Conservation (phyloP, 2,329 filamentous ascomycete species). For the Myotisia sp. region DNA sequence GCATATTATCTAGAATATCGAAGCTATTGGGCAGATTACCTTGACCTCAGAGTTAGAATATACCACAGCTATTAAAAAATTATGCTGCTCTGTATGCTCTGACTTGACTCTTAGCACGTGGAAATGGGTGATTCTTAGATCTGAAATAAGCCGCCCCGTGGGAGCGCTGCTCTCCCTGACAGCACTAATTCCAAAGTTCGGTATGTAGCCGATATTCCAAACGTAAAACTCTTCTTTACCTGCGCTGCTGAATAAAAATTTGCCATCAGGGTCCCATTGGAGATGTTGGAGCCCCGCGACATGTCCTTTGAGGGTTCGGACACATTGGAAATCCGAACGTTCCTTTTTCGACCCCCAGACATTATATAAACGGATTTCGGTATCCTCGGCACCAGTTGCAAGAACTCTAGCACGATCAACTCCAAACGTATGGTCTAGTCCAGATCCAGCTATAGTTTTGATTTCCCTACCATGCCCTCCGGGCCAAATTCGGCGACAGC, state of each 20-base stretch:
- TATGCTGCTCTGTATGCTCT: constrained; percentile 14
- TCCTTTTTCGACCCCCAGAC: constrained; percentile 11
- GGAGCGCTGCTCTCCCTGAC: constrained; percentile 39
- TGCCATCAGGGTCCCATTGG: constrained; percentile 52
- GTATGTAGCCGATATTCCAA: constrained; percentile 52
- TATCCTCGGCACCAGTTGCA: constrained; percentile 58
- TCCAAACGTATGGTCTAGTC: background rate
- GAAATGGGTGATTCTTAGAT: constrained; percentile 71
- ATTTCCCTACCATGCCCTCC: constrained; percentile 84
- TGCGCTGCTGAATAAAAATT: constrained; percentile 68
- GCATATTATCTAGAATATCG: too few relatives aligned
- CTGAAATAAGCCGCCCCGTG: constrained; percentile 38
- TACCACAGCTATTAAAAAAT: constrained; percentile 52
- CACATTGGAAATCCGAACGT: constrained; percentile 31
- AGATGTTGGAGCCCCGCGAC: constrained; percentile 71
- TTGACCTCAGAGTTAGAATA: constrained; percentile 75
- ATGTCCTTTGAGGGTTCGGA: constrained; percentile 60
- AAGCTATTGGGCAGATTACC: constrained; percentile 27
- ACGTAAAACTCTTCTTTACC: constrained; percentile 81
- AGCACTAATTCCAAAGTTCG: constrained; percentile 40
- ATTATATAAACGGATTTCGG: constrained; percentile 55
- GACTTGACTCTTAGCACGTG: constrained; percentile 37
- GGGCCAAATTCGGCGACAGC: constrained; percentile 40
- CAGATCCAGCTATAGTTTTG: constrained; percentile 43
- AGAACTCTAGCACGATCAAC: constrained; percentile 29